A percentile compares a stretch with the other conserved stretches of the same genome.
These are phyloP conservation scores for Sporothrix sp. DNA, from an alignment of 2,329 filamentous ascomycete genomes.

Conservation along the genomic window DNA sequence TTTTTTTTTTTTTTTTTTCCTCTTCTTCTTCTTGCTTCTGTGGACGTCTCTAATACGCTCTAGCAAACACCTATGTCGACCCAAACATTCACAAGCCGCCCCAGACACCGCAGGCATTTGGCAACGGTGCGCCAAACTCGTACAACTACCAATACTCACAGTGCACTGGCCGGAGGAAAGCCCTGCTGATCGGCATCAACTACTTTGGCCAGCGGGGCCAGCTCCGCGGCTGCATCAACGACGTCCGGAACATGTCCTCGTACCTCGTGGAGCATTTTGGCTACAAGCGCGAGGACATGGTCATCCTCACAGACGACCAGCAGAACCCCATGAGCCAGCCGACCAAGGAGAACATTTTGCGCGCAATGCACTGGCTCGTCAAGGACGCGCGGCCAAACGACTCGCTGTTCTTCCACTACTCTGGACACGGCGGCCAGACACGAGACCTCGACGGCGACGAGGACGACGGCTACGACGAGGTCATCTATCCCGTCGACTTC, in stretches of 20 bases:
- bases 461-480: slow-evolving; percentile 72
- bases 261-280: slow-evolving; percentile 84
- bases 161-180: slow-evolving; percentile 82
- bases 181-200: slow-evolving; percentile 87
- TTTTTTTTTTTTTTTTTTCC: too few species aligned
- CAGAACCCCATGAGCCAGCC: slow-evolving; percentile 96
- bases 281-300: slow-evolving; percentile 94
- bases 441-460: slow-evolving; percentile 71
- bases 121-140: slow-evolving; percentile 65
- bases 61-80: slow-evolving; percentile 7
- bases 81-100: slow-evolving; percentile 11
- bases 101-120: slow-evolving; percentile 25
- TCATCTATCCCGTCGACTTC: slow-evolving; percentile 78
- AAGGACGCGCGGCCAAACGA: slow-evolving; percentile 90
- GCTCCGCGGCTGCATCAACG: slow-evolving; percentile 89
- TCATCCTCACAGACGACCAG: slow-evolving; percentile 90
- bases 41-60: neutral
- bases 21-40: neutral
- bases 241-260: slow-evolving; percentile 91
- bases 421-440: slow-evolving; percentile 74
- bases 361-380: slow-evolving; percentile 96
- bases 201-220: slow-evolving; percentile 90
- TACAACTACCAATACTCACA: slow-evolving; percentile 88
- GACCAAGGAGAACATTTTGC: slow-evolving; percentile 87
- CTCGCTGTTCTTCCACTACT: slow-evolving; percentile 96